These are phyloP conservation scores for Vanrija pseudolonga DNA, from an alignment of 1,284 basidiomycete species.

Conservation along the genomic window DNA sequence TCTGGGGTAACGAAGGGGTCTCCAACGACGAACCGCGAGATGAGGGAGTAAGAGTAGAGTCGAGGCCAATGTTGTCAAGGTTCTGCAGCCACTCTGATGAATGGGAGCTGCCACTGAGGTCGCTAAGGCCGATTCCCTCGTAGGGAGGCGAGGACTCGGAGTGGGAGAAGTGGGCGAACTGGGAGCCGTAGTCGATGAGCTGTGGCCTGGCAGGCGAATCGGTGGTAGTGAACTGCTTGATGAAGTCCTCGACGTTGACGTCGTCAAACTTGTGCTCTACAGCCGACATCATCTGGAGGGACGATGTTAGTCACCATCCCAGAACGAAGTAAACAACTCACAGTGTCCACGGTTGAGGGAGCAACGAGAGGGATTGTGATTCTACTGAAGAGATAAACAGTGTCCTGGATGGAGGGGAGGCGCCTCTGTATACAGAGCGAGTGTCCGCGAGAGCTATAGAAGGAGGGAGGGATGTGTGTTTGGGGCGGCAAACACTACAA, in stretches of 20 bases:
- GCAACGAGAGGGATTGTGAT: too few relatives aligned
- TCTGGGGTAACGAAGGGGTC: constrained; percentile 11
- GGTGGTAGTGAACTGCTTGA: constrained; percentile 12
- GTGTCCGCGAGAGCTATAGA: too few relatives aligned
- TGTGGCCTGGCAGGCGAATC: constrained; percentile 1
- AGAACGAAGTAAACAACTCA: too few relatives aligned
- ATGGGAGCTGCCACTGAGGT: constrained; percentile 5
- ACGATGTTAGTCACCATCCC: too few relatives aligned
- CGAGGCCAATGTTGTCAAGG: constrained; percentile 5
- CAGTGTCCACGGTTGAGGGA: too few relatives aligned
- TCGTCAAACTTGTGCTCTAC: constrained; percentile 1
- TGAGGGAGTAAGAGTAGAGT: constrained; percentile 6
- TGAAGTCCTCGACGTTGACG: constrained; percentile 15
- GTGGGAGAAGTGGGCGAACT: neutral
- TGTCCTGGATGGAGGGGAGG: too few relatives aligned
- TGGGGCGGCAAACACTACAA: too few relatives aligned
- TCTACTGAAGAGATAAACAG: too few relatives aligned
- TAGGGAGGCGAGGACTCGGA: constrained; percentile 3
- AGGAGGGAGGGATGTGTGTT: too few relatives aligned
- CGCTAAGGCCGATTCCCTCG: constrained; percentile 4
- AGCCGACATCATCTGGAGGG: neutral
- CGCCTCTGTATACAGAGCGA: too few relatives aligned
- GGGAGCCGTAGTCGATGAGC: neutral
- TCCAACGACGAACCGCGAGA: constrained; percentile 17
- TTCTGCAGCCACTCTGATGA: constrained; percentile 5